phyloP scores from a whole-genome alignment of 768 basidiomycete genomes.

The Pisolithus sp. region DNA sequence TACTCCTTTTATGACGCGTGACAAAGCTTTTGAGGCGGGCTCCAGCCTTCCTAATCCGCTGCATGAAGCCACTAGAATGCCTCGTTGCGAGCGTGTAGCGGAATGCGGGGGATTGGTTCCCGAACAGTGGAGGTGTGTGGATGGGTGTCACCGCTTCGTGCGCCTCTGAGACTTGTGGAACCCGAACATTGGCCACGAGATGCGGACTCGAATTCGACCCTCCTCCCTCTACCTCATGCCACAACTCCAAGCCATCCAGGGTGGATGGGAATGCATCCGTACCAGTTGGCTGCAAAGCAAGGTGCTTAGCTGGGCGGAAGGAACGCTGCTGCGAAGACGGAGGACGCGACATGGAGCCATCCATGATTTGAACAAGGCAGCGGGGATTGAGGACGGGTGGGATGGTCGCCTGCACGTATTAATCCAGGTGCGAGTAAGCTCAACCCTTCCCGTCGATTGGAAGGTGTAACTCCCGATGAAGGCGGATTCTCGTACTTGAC shows the following conservation, averaged over 20 bases:
- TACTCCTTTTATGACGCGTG: slow-evolving; percentile 6
- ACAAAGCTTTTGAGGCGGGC: slow-evolving; percentile 25
- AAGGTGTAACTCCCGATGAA: slow-evolving; percentile 15
- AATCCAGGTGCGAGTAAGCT: slow-evolving; percentile 15
- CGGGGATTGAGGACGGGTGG: slow-evolving; percentile 19
- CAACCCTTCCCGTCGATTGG: slow-evolving; percentile 30
- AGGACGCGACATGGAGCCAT: slow-evolving; percentile 12
- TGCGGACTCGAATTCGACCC: slow-evolving; percentile 12
- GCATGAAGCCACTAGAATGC: slow-evolving; percentile 15
- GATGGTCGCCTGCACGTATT: slow-evolving; percentile 13
- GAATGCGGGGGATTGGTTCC: slow-evolving; percentile 1
- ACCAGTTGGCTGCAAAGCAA: slow-evolving; percentile 21
- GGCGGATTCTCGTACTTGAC: slow-evolving; percentile 11
- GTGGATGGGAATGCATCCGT: slow-evolving; percentile 28
- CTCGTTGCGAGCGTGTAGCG: slow-evolving; percentile 3
- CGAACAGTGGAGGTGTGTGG: slow-evolving; percentile 4
- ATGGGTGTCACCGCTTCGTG: slow-evolving; percentile 4
- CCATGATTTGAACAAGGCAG: slow-evolving; percentile 13
- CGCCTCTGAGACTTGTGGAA: slow-evolving; percentile 5
- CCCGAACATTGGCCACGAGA: slow-evolving; percentile 7
- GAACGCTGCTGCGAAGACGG: slow-evolving; percentile 7
- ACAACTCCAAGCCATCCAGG: slow-evolving; percentile 23
- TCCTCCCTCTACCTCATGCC: slow-evolving; percentile 23
- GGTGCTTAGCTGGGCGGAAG: slow-evolving; percentile 7
- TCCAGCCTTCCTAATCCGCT: slow-evolving; percentile 22